phyloP scores from a whole-genome alignment of 495 filamentous ascomycete species.

The Neurospora tetraspora region DNA sequence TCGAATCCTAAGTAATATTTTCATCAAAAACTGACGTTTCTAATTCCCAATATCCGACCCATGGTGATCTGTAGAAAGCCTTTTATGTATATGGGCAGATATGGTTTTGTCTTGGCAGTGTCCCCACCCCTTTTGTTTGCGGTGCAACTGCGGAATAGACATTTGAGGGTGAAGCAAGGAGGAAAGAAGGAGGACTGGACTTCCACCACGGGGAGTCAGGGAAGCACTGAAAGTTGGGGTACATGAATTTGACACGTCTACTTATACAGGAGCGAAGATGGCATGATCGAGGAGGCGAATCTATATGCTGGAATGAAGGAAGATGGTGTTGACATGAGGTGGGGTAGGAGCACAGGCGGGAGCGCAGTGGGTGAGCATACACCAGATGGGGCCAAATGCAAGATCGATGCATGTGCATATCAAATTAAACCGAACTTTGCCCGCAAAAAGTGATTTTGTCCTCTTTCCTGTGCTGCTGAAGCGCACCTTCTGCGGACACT shows the following conservation, averaged over 20 bases:
- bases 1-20: neutral
- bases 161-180: neutral
- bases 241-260: neutral
- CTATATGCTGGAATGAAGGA: neutral
- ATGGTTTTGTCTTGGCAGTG: neutral
- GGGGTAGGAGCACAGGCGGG: neutral
- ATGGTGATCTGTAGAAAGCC: neutral
- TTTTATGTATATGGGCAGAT: neutral
- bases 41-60: neutral
- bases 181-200: neutral
- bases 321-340: neutral
- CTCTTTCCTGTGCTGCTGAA: neutral
- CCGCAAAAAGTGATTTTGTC: too few relatives aligned
- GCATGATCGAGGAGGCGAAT: neutral
- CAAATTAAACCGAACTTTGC: neutral
- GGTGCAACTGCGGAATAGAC: neutral
- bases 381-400: neutral
- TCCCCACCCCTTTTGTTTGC: neutral
- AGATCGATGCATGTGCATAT: neutral
- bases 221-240: neutral
- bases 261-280: neutral
- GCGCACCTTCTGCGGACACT: neutral
- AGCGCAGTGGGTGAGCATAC: neutral
- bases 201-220: neutral
- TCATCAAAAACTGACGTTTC: fast-evolving